Evolutionary conservation across 2,329 filamentous ascomycete species (phyloP).

Genomic region (Huntiella bhutanensis): DNA sequence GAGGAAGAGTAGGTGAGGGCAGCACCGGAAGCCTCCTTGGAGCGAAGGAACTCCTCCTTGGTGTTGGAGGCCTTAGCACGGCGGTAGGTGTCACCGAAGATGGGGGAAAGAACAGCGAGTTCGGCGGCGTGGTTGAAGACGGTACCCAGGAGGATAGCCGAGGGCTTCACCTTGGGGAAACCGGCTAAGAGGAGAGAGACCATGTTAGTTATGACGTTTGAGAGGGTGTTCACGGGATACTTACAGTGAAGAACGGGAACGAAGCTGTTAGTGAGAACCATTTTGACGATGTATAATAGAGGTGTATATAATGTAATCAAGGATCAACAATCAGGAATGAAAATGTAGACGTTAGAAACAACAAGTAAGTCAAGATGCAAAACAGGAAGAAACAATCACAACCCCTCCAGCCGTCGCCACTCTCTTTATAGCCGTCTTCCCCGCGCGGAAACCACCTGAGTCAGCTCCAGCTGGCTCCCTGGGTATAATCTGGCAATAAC

Average conservation of each 20-base stretch:
- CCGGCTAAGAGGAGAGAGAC: slow-evolving; percentile 17
- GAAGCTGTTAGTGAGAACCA: slow-evolving; percentile 10
- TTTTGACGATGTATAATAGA: slow-evolving; percentile 5
- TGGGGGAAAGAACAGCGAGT: slow-evolving; percentile 65
- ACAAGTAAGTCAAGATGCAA: background rate
- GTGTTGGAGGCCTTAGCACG: slow-evolving; percentile 79
- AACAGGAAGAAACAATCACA: slow-evolving; percentile 4
- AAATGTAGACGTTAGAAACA: background rate
- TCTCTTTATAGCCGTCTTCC: background rate
- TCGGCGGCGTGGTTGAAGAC: slow-evolving; percentile 89
- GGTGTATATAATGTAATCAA: background rate
- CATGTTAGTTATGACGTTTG: background rate
- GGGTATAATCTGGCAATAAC: too few species aligned
- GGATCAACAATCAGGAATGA: background rate
- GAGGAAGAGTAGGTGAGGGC: slow-evolving; percentile 82
- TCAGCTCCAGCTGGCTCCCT: background rate
- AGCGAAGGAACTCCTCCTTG: slow-evolving; percentile 90
- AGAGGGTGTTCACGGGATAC: background rate
- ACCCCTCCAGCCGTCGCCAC: background rate
- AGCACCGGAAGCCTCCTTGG: slow-evolving; percentile 76
- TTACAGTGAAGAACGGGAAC: slow-evolving; percentile 10
- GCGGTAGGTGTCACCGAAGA: slow-evolving; percentile 91
- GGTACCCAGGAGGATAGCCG: slow-evolving; percentile 88
- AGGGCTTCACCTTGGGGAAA: slow-evolving; percentile 74
- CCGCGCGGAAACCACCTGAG: background rate